phyloP scores from a whole-genome alignment of 2,329 filamentous ascomycete species.

The Fusarium robinianum region DNA sequence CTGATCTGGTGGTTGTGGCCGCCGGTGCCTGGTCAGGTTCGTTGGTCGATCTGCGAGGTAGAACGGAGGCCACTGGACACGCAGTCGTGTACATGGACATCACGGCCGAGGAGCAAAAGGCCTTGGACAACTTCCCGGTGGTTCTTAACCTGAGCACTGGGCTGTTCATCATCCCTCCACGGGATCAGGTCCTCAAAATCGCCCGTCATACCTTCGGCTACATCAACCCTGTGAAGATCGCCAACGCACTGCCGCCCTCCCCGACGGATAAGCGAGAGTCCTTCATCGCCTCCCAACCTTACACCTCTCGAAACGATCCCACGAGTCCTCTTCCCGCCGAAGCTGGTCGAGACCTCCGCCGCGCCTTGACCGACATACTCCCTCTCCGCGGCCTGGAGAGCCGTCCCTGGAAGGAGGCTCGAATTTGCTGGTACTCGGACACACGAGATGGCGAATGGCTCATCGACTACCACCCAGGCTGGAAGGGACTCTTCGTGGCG shows the following conservation, averaged over 20 bases:
- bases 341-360: constrained; percentile 64
- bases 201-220: constrained; percentile 74
- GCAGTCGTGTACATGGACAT: constrained; percentile 77
- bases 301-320: constrained; percentile 46
- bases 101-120: constrained; percentile 69
- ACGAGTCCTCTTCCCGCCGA: constrained; percentile 59
- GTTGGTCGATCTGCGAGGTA: constrained; percentile 76
- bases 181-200: constrained; percentile 65
- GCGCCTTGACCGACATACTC: constrained; percentile 63
- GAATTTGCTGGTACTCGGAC: constrained; percentile 78
- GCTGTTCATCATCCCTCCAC: constrained; percentile 75
- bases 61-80: constrained; percentile 81
- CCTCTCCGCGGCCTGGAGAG: constrained; percentile 59
- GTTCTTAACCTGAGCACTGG: constrained; percentile 72
- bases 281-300: constrained; percentile 44
- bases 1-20: constrained; percentile 78
- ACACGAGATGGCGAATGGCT: constrained; percentile 74
- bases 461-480: constrained; percentile 68
- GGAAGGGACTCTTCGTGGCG: constrained; percentile 62
- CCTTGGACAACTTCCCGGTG: constrained; percentile 69
- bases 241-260: constrained; percentile 41
- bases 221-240: constrained; percentile 53
- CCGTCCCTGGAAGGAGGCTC: constrained; percentile 63
- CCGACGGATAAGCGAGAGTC: constrained; percentile 33
- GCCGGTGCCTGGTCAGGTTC: constrained; percentile 85